Conservation (phyloP, 2,329 filamentous ascomycete genomes). For the Ophiostoma fasciatum region DNA sequence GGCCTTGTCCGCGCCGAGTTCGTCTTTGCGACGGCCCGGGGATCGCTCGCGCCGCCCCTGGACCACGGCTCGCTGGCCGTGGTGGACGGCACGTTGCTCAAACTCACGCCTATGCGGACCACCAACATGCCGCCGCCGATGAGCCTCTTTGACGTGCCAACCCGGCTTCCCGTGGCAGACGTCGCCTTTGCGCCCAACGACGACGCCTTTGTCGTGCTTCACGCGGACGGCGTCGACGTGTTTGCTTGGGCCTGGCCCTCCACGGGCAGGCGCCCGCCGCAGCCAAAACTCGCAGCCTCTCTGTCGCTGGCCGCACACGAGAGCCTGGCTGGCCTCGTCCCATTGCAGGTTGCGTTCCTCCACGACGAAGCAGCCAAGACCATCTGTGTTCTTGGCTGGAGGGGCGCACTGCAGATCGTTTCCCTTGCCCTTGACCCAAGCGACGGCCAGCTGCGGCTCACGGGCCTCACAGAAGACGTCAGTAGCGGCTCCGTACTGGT, state of each 20-base stretch:
- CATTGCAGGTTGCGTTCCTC: constrained; percentile 14
- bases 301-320: neutral
- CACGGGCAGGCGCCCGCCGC: constrained; percentile 35
- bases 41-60: constrained; percentile 52
- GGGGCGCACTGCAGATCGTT: constrained; percentile 15
- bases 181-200: constrained; percentile 56
- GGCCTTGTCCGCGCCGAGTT: constrained; percentile 48
- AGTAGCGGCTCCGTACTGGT: constrained; percentile 18
- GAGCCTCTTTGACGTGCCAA: constrained; percentile 59
- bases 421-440: constrained; percentile 8
- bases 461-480: neutral
- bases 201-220: constrained; percentile 55
- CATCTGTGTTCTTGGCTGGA: constrained; percentile 22
- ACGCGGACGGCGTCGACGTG: constrained; percentile 48
- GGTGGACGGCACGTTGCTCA: constrained; percentile 65
- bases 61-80: constrained; percentile 72
- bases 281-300: constrained; percentile 23
- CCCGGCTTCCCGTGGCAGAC: constrained; percentile 53
- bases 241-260: constrained; percentile 55
- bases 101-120: constrained; percentile 70
- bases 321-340: constrained; percentile 22
- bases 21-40: constrained; percentile 51
- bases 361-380: constrained; percentile 8
- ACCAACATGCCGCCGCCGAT: constrained; percentile 89
- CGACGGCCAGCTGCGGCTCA: constrained; percentile 1